phyloP scores from a whole-genome alignment of 2,329 filamentous ascomycete genomes.

The Chaetomium globosum region DNA sequence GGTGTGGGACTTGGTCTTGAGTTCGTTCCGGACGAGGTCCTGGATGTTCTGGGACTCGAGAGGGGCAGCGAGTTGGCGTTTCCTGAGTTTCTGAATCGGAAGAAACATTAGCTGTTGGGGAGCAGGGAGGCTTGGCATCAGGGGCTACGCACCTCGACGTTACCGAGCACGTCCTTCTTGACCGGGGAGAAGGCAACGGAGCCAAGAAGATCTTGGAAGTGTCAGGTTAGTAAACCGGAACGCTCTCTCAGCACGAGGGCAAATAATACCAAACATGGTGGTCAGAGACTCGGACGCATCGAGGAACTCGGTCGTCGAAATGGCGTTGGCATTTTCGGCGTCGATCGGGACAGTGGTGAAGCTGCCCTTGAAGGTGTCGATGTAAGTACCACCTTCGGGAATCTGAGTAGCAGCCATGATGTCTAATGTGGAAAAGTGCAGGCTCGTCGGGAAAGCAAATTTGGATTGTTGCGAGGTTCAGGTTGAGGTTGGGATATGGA shows the following conservation, averaged over 20 bases:
- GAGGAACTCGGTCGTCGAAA: slow-evolving; percentile 84
- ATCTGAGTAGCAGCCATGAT: slow-evolving; percentile 57
- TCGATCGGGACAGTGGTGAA: slow-evolving; percentile 83
- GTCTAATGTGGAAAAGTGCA: slow-evolving; percentile 20
- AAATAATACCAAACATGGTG: slow-evolving; percentile 75
- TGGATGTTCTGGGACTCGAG: slow-evolving; percentile 82
- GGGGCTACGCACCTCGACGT: slow-evolving; percentile 71
- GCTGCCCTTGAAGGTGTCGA: slow-evolving; percentile 80
- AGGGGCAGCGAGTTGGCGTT: slow-evolving; percentile 77
- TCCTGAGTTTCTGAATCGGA: slow-evolving; percentile 75
- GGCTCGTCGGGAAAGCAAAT: slow-evolving; percentile 6
- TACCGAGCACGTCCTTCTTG: slow-evolving; percentile 87
- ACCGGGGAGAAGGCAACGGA: slow-evolving; percentile 82
- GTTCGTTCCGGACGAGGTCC: slow-evolving; percentile 80
- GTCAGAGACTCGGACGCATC: slow-evolving; percentile 86
- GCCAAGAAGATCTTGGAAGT: slow-evolving; percentile 59
- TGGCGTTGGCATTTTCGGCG: slow-evolving; percentile 71
- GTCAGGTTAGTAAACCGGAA: slow-evolving; percentile 16
- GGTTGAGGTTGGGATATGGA: slow-evolving; percentile 1
- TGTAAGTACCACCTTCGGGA: slow-evolving; percentile 74
- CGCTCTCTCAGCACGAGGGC: background rate
- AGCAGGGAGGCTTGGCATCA: background rate
- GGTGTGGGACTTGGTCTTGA: slow-evolving; percentile 84
- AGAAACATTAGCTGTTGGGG: slow-evolving; percentile 18
- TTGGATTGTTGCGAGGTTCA: slow-evolving; percentile 12